A percentile compares a stretch with the other conserved stretches of the same genome.
phyloP scores from a whole-genome alignment of 2,329 filamentous ascomycete genomes.

The Aspergillus intermedius region DNA sequence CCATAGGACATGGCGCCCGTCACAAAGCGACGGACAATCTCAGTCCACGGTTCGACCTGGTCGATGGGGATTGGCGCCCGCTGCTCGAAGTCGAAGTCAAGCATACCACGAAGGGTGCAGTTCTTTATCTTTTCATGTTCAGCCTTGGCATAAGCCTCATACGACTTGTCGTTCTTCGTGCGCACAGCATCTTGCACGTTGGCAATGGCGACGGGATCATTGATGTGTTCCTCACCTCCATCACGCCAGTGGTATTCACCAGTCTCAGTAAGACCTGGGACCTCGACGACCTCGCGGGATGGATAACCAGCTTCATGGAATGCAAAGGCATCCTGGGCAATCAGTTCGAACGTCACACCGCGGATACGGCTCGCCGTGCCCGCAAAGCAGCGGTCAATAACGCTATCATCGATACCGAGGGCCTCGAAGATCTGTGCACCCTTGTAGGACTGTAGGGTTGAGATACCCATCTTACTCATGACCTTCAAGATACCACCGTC shows the following conservation, averaged over 20 bases:
- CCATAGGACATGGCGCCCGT: conserved; percentile 98
- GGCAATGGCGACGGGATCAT: conserved; percentile 88
- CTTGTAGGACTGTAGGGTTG: conserved; percentile 92
- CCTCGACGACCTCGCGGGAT: conserved; percentile 65
- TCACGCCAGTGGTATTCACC: conserved; percentile 99
- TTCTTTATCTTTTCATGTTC: conserved; percentile 96
- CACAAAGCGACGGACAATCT: conserved; percentile 92
- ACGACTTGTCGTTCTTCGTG: conserved; percentile 97
- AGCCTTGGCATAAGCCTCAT: conserved; percentile 87
- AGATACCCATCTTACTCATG: conserved; percentile 99
- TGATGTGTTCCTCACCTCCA: conserved; percentile 89
- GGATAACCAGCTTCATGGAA: conserved; percentile 93
- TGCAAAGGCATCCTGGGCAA: conserved; percentile 88
- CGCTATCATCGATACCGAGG: conserved; percentile 82
- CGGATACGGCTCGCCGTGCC: conserved; percentile 92
- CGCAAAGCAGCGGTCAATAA: conserved; percentile 90
- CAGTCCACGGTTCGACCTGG: conserved; percentile 96
- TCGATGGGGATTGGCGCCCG: conserved; percentile 81
- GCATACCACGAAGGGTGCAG: conserved; percentile 85
- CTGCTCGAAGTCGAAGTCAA: conserved; percentile 95
- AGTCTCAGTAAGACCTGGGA: conserved; percentile 80
- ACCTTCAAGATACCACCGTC: conserved; percentile 96
- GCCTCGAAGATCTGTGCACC: conserved; percentile 97
- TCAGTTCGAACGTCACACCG: conserved; percentile 86
- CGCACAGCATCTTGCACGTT: conserved; percentile 96